These are phyloP conservation scores for Penicillium turbatum DNA, from an alignment of 495 filamentous ascomycete genomes.

Conservation along the genomic window DNA sequence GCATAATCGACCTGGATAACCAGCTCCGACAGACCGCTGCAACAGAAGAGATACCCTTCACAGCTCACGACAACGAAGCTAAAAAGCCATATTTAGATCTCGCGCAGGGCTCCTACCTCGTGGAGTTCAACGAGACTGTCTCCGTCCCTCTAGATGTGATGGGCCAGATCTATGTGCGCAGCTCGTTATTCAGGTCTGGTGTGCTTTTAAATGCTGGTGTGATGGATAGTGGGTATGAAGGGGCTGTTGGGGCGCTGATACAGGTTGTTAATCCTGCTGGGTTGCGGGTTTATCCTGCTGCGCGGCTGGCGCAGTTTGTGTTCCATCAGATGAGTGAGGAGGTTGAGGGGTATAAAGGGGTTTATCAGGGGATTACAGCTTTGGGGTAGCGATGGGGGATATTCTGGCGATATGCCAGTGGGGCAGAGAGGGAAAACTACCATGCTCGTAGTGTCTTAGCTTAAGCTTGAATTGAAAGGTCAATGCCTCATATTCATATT, in stretches of 20 bases:
- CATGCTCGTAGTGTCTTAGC: too few species aligned
- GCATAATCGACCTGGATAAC: slow-evolving; percentile 44
- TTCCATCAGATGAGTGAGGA: slow-evolving; percentile 32
- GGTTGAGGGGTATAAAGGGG: slow-evolving; percentile 40
- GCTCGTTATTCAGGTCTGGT: slow-evolving; percentile 40
- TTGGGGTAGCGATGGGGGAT: not conserved
- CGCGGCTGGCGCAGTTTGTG: slow-evolving; percentile 43
- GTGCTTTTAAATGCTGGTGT: slow-evolving; percentile 38
- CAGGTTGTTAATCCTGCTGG: slow-evolving; percentile 38
- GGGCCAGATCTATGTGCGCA: slow-evolving; percentile 36
- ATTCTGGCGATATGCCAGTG: too few species aligned
- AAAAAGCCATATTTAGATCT: slow-evolving; percentile 19
- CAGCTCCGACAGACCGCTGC: slow-evolving; percentile 29
- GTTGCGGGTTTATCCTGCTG: slow-evolving; percentile 28
- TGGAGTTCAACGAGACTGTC: slow-evolving; percentile 49
- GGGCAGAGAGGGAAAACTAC: too few species aligned
- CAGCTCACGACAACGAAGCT: not conserved
- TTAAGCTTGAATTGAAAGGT: too few species aligned
- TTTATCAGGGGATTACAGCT: slow-evolving; percentile 28
- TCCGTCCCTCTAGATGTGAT: slow-evolving; percentile 36
- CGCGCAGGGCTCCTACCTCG: slow-evolving; percentile 33
- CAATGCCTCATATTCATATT: too few species aligned
- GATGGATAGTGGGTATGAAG: slow-evolving; percentile 45
- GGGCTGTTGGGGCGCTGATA: slow-evolving; percentile 42
- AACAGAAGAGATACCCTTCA: slow-evolving; percentile 23